Conservation (phyloP, 306 rosid species). For the Citrullus amarus region DNA sequence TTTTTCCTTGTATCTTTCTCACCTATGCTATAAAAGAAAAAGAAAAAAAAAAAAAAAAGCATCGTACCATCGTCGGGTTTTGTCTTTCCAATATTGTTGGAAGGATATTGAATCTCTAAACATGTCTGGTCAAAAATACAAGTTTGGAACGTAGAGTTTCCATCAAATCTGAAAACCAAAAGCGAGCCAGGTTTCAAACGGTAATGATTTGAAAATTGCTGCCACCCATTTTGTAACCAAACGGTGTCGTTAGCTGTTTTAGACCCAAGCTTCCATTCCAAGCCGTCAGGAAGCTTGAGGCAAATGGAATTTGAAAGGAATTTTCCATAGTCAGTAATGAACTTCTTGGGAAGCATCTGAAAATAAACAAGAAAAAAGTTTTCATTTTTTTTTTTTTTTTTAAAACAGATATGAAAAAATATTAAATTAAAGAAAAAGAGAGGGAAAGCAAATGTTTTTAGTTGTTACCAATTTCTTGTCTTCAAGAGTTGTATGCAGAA, state of each 20-base stretch:
- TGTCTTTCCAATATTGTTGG: no score
- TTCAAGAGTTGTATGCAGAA: no score
- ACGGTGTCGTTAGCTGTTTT: neutral
- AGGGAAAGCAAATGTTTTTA: no score
- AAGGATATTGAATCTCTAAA: neutral
- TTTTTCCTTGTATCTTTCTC: no score
- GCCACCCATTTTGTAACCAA: conserved; percentile 5
- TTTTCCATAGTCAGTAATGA: neutral
- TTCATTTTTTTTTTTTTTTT: no score
- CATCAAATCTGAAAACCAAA: neutral
- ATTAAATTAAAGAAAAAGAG: no score
- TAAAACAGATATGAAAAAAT: no score
- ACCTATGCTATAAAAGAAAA: no score
- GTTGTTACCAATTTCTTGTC: no score
- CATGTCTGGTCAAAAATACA: neutral
- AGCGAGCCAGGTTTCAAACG: neutral
- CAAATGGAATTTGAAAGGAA: neutral
- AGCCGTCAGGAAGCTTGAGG: neutral
- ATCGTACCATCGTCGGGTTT: no score
- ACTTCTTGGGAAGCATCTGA: neutral
- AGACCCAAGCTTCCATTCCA: neutral
- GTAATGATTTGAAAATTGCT: neutral
- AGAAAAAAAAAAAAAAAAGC: no score
- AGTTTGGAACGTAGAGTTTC: neutral
- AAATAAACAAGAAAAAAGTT: neutral